Evolutionary conservation across 306 rosid genomes (phyloP), one percentile per base, ranked within the genome.

Genomic region (Canavalia gladiata): DNA sequence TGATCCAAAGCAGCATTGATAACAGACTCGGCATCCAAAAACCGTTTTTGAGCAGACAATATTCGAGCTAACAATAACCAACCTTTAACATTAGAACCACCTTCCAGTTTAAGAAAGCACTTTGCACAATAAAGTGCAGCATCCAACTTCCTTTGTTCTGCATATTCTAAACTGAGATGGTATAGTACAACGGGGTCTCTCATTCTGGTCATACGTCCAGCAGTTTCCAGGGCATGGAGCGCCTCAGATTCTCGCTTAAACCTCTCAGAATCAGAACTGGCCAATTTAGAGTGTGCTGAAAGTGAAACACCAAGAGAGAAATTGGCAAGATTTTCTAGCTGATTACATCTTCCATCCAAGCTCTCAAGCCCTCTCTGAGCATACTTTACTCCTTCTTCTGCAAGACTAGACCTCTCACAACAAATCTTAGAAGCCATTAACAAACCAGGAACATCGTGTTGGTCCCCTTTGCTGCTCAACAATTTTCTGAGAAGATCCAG

Each of bases 361-460:
- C 79, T 83, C 79, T 90, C 87, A 58, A 90, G 64, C 35, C 79
- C 91, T 83, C 84, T 86, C 62, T 76, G 51, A 55, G 97, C 88
- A 78, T 88, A 88, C 47, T 76, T 52, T 82, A 68, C 69, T 49
- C 94, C 94, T 72, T 95, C 94, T 76, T 86, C 87, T 1, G 91
- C 89, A 67, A 82, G 90, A 46, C 84, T 65, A 8, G 81, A 74
- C 75, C 75, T 84, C 81, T 88, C 91, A 47, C 90, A 86, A 78
- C 97, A 93, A 81, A 96, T 92, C 90, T 96, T 93, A 5, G 97
- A 90, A 65, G 99, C 98, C 94, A 93, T 60, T 72, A 96, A 85
- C 85, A 90, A 82, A 81, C 88, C 93, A 3, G 87, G 90, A 79
- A 89, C 81, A 65, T 84, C 89, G 31, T 70, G 82, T 54, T 92